Base-by-base conservation (phyloP, 2,329 filamentous ascomycete genomes). In the Xylariaceae sp. region DNA sequence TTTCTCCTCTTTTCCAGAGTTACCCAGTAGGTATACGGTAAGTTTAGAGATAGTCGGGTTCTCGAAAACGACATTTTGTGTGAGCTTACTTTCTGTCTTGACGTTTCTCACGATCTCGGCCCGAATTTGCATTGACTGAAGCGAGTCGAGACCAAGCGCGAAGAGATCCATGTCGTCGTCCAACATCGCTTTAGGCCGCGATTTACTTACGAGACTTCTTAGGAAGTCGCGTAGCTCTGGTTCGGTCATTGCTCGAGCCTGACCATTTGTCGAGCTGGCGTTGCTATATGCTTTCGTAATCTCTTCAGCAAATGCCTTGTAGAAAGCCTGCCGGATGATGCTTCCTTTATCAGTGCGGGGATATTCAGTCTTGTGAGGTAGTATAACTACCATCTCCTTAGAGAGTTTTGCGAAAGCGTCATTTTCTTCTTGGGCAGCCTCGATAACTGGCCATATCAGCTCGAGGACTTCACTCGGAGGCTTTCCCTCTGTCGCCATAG, bases 1-100 rank as follows among this genome's bases (percentile, higher is more conserved):
- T 7, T 30, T 13, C 8, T 30, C 13, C 27, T 30, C 8, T 8
- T 30, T 13, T 8, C 13, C 13, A 13, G 27, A 13, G 27, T 30
- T 30, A 8, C 27, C 27, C 7, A 30, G 27, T 30, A 85, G 65
- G 54, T 79, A 72, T 1, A 63, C 64, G 3, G 79, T 73, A 15
- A 86, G 67, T 24, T 70, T 69, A 10, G 67, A 62, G 27, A 83
- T 68, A 3, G 77, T 81, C 0, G 78, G 79, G 27, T 79, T 74
- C 33, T 87, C 83, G 42, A 84, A 87, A 0, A 85, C 75, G 0
- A 86, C 73, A 43, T 85, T 87, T 41, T 81, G 77, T 0, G 77
- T 75, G 0, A 86, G 65, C 11, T 75, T 69, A 0, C 76, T 76
- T 1, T 74, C 72, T 1, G 83, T 61, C 21, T 83, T 75, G 2